Percentiles rank a stretch among this genome's conserved stretches.
These are phyloP conservation scores for Fusarium sp. DNA, from an alignment of 2,329 filamentous ascomycete genomes.

Conservation along the genomic window DNA sequence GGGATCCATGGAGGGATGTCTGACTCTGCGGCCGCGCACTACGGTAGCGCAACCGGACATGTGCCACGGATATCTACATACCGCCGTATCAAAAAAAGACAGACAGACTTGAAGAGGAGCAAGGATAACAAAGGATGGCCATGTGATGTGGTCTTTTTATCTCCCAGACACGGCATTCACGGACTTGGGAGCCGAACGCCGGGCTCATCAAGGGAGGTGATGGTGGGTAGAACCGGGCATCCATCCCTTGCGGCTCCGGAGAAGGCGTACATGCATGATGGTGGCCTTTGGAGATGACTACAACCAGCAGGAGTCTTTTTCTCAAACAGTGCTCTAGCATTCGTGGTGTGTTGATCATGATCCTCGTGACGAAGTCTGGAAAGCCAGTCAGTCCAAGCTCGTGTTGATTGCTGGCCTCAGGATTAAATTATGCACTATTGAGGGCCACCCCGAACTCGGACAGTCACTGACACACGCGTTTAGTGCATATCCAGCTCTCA, in stretches of 20 bases:
- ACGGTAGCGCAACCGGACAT: conserved; percentile 21
- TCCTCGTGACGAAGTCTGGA: conserved; percentile 23
- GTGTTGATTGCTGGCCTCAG: conserved; percentile 26
- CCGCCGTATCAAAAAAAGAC: conserved; percentile 18
- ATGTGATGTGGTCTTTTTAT: conserved; percentile 29
- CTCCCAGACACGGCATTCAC: neutral
- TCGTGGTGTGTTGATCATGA: conserved; percentile 27
- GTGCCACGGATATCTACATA: conserved; percentile 37
- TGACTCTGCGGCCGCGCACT: conserved; percentile 13
- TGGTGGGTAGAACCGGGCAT: conserved; percentile 31
- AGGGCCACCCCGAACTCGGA: conserved; percentile 2
- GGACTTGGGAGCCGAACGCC: neutral
- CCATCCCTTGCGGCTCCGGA: conserved; percentile 14
- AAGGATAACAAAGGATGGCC: conserved; percentile 12
- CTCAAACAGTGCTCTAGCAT: conserved; percentile 1
- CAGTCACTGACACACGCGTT: conserved; percentile 1
- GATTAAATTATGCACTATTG: conserved; percentile 13
- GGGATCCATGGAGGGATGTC: neutral
- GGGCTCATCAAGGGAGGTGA: neutral
- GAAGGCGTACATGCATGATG: conserved; percentile 7
- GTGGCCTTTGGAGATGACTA: neutral
- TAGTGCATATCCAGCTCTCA: conserved; percentile 23
- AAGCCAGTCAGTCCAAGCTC: neutral
- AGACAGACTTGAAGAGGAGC: conserved; percentile 6
- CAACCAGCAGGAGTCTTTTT: conserved; percentile 6